Evolutionary conservation across 2,329 filamentous ascomycete genomes (phyloP).

Genomic region (Pseudopyrenochaeta lycopersici): DNA sequence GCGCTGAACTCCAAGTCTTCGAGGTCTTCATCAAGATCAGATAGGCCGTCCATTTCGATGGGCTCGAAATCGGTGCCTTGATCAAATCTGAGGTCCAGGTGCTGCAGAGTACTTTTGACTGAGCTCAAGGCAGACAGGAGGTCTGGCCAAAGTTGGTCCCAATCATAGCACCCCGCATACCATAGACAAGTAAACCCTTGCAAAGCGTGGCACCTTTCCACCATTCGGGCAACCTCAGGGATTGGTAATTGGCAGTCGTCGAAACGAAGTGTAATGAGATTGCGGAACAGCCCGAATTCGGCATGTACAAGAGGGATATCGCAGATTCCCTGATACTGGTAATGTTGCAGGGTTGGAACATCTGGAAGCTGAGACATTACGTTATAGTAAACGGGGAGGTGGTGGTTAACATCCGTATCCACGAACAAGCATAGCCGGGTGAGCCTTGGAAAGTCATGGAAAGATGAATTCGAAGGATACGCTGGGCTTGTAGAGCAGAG

Average conservation of each 20-base stretch:
- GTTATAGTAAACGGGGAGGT: background rate
- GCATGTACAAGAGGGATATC: background rate
- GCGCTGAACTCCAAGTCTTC: no score
- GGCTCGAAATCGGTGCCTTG: background rate
- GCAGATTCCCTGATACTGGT: background rate
- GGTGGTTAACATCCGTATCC: background rate
- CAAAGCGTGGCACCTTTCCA: background rate
- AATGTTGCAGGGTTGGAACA: background rate
- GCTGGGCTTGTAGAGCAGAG: background rate
- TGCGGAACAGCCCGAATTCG: background rate
- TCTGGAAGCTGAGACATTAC: background rate
- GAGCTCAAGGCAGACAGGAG: background rate
- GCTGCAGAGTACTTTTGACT: background rate
- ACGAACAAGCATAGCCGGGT: background rate
- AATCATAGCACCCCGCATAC: background rate
- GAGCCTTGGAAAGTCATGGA: background rate
- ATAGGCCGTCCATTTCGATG: no score
- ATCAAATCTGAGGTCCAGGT: background rate
- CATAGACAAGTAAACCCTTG: background rate
- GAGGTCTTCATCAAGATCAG: no score
- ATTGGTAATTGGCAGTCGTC: background rate
- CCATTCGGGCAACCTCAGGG: background rate
- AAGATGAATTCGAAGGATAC: background rate
- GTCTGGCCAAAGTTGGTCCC: background rate
- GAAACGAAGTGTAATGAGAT: background rate